phyloP scores from a whole-genome alignment of 2,329 filamentous ascomycete species.

The Colletotrichum cereale region DNA sequence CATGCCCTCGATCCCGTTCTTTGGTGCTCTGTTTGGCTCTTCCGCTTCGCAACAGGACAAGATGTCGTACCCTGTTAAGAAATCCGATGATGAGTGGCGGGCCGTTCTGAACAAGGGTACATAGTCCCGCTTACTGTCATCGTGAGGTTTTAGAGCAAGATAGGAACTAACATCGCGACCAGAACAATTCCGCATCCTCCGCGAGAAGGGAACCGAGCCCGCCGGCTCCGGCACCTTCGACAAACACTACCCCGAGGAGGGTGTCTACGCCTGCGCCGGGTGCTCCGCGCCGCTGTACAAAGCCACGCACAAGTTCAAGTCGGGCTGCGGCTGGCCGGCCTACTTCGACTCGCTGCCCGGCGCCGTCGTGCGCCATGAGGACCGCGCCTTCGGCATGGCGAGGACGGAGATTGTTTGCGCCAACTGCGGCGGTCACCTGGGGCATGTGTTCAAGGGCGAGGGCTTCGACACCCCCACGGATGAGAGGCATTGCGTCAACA shows the following conservation, averaged over 20 bases:
- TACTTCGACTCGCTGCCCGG: constrained; percentile 97
- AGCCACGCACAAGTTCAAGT: constrained; percentile 94
- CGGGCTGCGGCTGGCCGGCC: constrained; percentile 96
- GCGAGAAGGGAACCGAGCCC: constrained; percentile 90
- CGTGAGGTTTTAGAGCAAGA: not conserved
- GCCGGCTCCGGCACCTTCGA: constrained; percentile 86
- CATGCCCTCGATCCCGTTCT: constrained; percentile 83
- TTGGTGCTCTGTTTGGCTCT: constrained; percentile 80
- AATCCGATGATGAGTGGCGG: constrained; percentile 87
- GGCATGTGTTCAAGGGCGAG: constrained; percentile 93
- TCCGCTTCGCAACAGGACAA: constrained; percentile 66
- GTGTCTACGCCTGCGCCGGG: constrained; percentile 88
- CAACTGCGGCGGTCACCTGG: constrained; percentile 93
- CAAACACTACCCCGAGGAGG: constrained; percentile 81
- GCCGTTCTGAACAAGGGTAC: constrained; percentile 77
- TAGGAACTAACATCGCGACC: constrained; percentile 34
- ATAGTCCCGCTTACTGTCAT: not conserved
- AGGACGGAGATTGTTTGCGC: constrained; percentile 94
- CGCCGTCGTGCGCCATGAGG: constrained; percentile 85
- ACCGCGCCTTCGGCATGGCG: constrained; percentile 82
- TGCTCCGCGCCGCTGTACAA: constrained; percentile 92
- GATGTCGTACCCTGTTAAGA: constrained; percentile 85
- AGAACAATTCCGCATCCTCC: constrained; percentile 97
- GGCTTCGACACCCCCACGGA: constrained; percentile 87
- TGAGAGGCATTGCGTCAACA: constrained; percentile 98